Conservation (phyloP, 2,329 filamentous ascomycete genomes). For the Aspergillus texensis region DNA sequence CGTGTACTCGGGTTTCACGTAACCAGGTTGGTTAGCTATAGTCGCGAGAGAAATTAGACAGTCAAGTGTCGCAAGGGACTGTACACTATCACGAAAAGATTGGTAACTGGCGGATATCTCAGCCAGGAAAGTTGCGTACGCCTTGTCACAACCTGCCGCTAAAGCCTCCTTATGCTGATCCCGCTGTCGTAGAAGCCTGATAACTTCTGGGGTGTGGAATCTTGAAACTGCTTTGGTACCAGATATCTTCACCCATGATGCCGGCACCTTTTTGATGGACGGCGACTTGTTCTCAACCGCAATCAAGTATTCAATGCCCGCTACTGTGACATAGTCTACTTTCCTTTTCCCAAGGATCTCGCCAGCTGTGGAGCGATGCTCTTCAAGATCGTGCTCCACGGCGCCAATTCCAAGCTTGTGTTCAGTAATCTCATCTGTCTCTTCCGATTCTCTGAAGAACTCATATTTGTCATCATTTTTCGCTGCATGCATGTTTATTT, state of each 20-base stretch:
- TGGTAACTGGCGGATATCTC: constrained; percentile 85
- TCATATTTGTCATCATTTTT: constrained; percentile 87
- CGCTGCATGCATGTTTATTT: constrained; percentile 82
- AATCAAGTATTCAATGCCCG: constrained; percentile 92
- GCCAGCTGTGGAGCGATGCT: constrained; percentile 72
- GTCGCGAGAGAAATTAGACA: constrained; percentile 84
- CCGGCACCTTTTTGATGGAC: constrained; percentile 82
- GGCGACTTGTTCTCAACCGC: constrained; percentile 76
- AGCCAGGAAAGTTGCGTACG: constrained; percentile 71
- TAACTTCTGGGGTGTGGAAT: constrained; percentile 91
- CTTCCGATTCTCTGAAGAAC: constrained; percentile 86
- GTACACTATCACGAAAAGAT: constrained; percentile 82
- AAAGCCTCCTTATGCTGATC: constrained; percentile 95
- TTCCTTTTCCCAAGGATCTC: constrained; percentile 71
- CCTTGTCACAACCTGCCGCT: constrained; percentile 84
- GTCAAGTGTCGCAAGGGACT: constrained; percentile 83
- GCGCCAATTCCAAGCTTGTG: constrained; percentile 89
- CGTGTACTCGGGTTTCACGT: constrained; percentile 74
- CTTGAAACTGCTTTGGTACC: constrained; percentile 90
- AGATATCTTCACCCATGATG: constrained; percentile 92
- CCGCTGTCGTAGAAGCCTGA: constrained; percentile 78
- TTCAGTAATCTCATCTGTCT: constrained; percentile 85
- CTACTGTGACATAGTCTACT: constrained; percentile 78
- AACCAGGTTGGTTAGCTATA: constrained; percentile 83
- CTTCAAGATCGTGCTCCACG: constrained; percentile 84